Base-by-base conservation (phyloP, 768 basidiomycete genomes). In the Termitomyces heimii region DNA sequence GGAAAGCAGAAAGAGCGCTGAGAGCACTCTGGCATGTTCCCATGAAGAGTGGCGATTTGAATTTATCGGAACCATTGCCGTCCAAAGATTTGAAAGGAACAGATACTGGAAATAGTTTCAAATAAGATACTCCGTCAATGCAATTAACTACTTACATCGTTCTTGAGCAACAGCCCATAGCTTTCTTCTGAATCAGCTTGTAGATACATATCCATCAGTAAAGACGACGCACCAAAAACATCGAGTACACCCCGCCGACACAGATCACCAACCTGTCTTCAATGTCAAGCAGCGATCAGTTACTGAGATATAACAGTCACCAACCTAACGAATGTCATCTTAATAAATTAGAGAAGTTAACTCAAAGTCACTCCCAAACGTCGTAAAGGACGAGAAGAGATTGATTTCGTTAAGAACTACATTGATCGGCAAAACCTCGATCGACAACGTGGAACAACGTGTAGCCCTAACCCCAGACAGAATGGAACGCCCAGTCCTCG, bases 81-180 rank as follows among this genome's bases (percentile, higher is more conserved):
- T 88, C 83, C 63, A 85, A 75, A 16, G 84, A 81, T 62, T 83
- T 77, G 72, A 94, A 94, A 16, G 92, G 91, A 29, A 91, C 90
- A 28, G 92, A 90, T 55, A 94, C 91, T 93, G 57, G 0, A 57
- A 39, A 34, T 6, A 55, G 43, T 29, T 12, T 43, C 57, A 26
- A 16, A 42, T 42, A 55, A 16, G 20, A 10, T 24, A 39, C 20
- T n/a, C 3, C n/a, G 10, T 16, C 24, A 61, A 37, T 51, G n/a
- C 34, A 14, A 29, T 43, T 29, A 26, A 9, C 7, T 52, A 72
- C 83, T 65, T 71, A 97, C 95, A 70, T 71, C 95, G 80, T 75
- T 98, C 97, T 76, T 99, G 97, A 9, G 93, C 91, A 44, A 95
- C 83, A 12, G 91, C 94, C 93, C 93, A 92, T 50, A 93, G 70